A percentile compares a stretch with the other conserved stretches of the same genome.
phyloP scores from a whole-genome alignment of 1,284 basidiomycete species.

The Golubevia sp. region DNA sequence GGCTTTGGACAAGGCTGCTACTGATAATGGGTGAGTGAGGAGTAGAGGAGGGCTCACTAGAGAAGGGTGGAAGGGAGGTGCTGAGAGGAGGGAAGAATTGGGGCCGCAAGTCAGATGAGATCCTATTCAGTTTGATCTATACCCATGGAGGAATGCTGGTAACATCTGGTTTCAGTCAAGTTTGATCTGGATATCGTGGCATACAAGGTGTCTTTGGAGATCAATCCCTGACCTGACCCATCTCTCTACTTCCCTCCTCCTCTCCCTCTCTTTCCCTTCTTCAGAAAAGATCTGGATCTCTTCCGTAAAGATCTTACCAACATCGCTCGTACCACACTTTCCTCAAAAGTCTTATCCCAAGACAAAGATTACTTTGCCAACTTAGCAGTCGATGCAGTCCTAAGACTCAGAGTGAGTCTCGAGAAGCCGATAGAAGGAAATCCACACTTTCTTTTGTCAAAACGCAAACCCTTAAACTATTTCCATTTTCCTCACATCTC shows the following conservation, averaged over 20 bases:
- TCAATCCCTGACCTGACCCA: too few relatives aligned
- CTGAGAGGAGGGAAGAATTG: not conserved
- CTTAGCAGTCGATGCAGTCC: conserved; percentile 58
- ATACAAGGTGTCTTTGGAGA: too few relatives aligned
- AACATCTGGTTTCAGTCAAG: too few relatives aligned
- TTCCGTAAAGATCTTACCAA: conserved; percentile 56
- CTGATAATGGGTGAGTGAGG: conserved; percentile 35
- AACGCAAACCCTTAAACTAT: not conserved
- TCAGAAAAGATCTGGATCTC: conserved; percentile 18
- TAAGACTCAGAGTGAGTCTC: conserved; percentile 29
- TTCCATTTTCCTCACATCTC: not conserved
- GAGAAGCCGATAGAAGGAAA: too few relatives aligned
- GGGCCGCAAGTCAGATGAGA: not conserved
- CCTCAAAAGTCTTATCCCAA: conserved; percentile 52
- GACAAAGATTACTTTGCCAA: conserved; percentile 62
- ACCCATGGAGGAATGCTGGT: not conserved
- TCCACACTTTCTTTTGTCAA: not conserved
- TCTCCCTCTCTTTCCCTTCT: not conserved
- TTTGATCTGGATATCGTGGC: too few relatives aligned
- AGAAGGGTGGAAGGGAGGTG: not conserved
- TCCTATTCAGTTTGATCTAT: not conserved
- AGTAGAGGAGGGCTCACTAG: not conserved
- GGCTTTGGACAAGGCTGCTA: conserved; percentile 41
- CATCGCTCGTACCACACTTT: conserved; percentile 58
- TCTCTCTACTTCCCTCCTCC: not conserved